Conservation (phyloP, 768 basidiomycete species). For the Sistotremastrum suecicum region DNA sequence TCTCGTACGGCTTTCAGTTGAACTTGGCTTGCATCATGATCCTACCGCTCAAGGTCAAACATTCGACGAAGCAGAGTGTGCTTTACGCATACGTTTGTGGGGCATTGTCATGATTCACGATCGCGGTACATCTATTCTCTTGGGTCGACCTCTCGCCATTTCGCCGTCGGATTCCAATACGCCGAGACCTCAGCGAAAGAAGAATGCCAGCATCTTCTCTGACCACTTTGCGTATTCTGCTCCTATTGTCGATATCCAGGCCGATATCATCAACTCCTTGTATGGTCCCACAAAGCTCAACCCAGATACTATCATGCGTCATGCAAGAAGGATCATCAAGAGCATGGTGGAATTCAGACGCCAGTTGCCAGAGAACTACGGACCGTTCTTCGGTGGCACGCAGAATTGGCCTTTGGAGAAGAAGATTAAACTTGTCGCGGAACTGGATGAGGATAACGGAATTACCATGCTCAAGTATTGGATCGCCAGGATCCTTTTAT, state of each 20-base stretch:
- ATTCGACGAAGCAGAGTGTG: constrained; percentile 66
- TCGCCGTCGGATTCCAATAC: constrained; percentile 75
- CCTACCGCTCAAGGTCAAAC: constrained; percentile 47
- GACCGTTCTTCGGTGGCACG: constrained; percentile 64
- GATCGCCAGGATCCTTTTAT: constrained; percentile 62
- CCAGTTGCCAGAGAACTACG: constrained; percentile 57
- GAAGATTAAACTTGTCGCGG: constrained; percentile 50
- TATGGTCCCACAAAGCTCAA: constrained; percentile 65
- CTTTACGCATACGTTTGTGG: constrained; percentile 73
- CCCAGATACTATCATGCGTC: constrained; percentile 56
- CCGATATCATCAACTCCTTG: constrained; percentile 77
- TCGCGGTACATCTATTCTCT: constrained; percentile 75
- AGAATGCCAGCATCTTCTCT: constrained; percentile 33
- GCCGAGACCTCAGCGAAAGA: constrained; percentile 44
- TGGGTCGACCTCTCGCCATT: constrained; percentile 75
- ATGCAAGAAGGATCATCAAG: constrained; percentile 68
- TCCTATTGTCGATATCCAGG: constrained; percentile 71
- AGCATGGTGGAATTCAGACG: constrained; percentile 58
- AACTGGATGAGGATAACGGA: constrained; percentile 69
- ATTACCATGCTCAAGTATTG: constrained; percentile 73
- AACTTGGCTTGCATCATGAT: constrained; percentile 79
- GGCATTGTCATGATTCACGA: constrained; percentile 76
- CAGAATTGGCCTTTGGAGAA: constrained; percentile 58
- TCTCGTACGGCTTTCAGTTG: constrained; percentile 67
- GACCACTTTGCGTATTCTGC: constrained; percentile 70